Conservation (phyloP, 2,329 filamentous ascomycete genomes). For the Xylariales sp. region DNA sequence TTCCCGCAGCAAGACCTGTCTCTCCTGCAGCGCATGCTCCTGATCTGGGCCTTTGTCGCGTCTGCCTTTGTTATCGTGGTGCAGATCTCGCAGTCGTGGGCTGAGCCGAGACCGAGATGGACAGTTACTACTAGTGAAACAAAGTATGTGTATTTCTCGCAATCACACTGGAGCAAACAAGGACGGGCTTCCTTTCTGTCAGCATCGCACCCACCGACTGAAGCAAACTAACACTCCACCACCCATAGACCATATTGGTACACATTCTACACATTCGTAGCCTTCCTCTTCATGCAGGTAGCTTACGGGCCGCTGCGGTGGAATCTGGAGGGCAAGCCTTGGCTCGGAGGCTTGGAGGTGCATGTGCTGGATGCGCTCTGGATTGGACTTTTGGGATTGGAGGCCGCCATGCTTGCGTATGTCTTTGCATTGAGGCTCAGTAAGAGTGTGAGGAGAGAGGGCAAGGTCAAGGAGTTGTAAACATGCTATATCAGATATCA, state of each 20-base stretch:
- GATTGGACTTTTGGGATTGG: slow-evolving; percentile 41
- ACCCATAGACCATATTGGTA: slow-evolving; percentile 19
- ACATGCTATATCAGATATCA: no score
- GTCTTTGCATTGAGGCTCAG: slow-evolving; percentile 19
- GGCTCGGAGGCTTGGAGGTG: slow-evolving; percentile 29
- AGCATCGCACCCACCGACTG: background rate
- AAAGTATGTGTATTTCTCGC: slow-evolving; percentile 11
- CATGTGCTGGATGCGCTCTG: slow-evolving; percentile 41
- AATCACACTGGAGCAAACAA: background rate
- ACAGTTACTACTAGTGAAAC: slow-evolving; percentile 10
- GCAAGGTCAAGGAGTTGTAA: slow-evolving; percentile 9
- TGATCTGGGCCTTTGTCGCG: slow-evolving; percentile 17
- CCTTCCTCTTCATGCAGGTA: slow-evolving; percentile 17
- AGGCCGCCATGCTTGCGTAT: slow-evolving; percentile 39
- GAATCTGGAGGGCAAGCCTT: slow-evolving; percentile 16
- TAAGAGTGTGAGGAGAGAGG: background rate
- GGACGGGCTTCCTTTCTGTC: no score
- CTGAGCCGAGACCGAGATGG: slow-evolving; percentile 14
- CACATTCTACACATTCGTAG: slow-evolving; percentile 17
- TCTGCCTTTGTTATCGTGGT: slow-evolving; percentile 14
- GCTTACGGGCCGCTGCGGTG: slow-evolving; percentile 13
- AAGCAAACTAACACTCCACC: background rate
- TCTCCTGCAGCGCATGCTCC: slow-evolving; percentile 15
- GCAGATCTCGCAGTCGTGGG: slow-evolving; percentile 14
- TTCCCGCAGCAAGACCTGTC: slow-evolving; percentile 14